Base-by-base conservation (phyloP, 169 alveolate species). In the Pseudocohnilembus persalinus region DNA sequence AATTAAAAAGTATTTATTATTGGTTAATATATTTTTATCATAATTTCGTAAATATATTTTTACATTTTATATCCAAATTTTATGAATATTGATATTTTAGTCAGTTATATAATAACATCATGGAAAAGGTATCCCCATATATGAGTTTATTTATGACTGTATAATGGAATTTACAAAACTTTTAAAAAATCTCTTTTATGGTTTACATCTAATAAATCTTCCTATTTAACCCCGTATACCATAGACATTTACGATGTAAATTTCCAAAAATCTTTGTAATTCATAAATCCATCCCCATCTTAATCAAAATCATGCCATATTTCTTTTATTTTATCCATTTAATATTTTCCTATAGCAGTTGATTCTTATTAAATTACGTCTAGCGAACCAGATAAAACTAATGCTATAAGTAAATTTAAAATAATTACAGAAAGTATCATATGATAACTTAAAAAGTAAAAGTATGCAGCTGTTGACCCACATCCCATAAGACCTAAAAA, bases 261-360 rank as follows among this genome's bases (percentile, higher is more conserved):
- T 72, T 76, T 16, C 90, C 90, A 86, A 86, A 86, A 86, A 24
- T 80, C 75, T 30, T 74, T 74, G 74, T 80, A 86, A 86, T 72
- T 80, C 16, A 86, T 86, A 75, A 74, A 86, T 31, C 90, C 90
- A 30, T 81, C 73, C 6, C 90, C 90, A 49, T 86, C 27, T 30
- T 31, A 64, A 75, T 86, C 90, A 80, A 68, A 86, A 31, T 81
- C 30, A 31, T 76, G 29, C 90, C 90, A 86, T 64, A 63, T 74
- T 35, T 86, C 79, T 25, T 80, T 63, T 25, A 86, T 83, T 63
- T 86, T 80, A 28, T 30, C 25, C 75, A 86, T 73, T 32, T 86
- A 68, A 75, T 74, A 86, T 64, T 79, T 86, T 28, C 83, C 73
- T 28, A 80, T 80, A 0, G 90, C 90, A 77, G 83, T 74, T 26